Base-by-base conservation (phyloP, 257 asterid genomes). In the Capsicum baccatum region DNA sequence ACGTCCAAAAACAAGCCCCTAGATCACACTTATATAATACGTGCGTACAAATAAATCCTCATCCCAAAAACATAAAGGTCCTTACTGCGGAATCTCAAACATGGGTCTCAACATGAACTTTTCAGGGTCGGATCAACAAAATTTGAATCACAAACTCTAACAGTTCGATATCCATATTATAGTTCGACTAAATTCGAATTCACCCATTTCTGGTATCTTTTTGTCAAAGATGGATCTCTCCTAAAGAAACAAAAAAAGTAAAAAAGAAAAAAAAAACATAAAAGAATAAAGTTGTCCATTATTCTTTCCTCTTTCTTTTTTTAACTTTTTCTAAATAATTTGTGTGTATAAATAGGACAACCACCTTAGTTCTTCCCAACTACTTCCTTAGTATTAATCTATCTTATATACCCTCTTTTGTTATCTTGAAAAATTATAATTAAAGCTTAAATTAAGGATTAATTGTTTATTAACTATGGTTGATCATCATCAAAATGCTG, bases 391-490 rank as follows among this genome's bases (percentile, higher is more conserved):
- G 60, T 26, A 26, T 52, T 66, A 33, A 66, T 54, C 60, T 48
- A 21, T 80, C 73, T 50, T 59, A 10, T 54, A 3, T 14, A 6
- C 14, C 0, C 33, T 33, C 3, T 56, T 15, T 42, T 11, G 44
- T 57, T 37, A 16, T 62, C 71, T 57, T 62, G 57, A 47, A 6
- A 57, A 80, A 58, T 14, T 6, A 26, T 26, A 80, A 5, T n/a
- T 2, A 37, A 0, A 10, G 4, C 26, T 15, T 71, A 6, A 44
- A 15, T 79, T 26, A 17, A 33, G 16, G 48, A 4, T 33, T 26
- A 0, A 66, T 14, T 57, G 2, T 9, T 15, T 68, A 80, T 39
- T 44, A 10, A 74, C 48, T 15, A 93, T 92, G 98, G 92, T 88
- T 55, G 94, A 93, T 76, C 81, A 76, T 52, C 81, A 76, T 39